Conservation (phyloP, 257 asterid genomes). For the Perilla frutescens region DNA sequence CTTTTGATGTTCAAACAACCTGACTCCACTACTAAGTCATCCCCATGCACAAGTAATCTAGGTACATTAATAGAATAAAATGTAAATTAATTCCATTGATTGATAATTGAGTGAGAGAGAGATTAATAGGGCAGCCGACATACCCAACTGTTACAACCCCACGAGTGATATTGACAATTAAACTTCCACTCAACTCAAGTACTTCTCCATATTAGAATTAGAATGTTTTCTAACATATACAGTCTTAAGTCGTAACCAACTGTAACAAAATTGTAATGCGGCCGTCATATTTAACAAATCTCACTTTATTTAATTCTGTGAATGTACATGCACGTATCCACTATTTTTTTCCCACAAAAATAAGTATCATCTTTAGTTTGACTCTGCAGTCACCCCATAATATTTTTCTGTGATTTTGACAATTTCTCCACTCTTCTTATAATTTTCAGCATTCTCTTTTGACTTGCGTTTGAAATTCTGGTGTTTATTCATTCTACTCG, state of each 20-base stretch:
- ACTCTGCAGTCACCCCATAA: neutral
- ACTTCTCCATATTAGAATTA: neutral
- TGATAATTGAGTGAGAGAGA: too few species aligned
- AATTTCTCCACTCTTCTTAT: neutral
- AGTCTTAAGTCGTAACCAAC: neutral
- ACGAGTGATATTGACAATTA: constrained; percentile 35
- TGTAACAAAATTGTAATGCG: neutral
- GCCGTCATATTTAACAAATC: neutral
- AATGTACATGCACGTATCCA: constrained; percentile 32
- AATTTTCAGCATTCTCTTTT: constrained; percentile 13
- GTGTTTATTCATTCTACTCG: neutral
- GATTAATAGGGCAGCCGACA: constrained; percentile 21
- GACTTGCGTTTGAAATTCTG: constrained; percentile 23
- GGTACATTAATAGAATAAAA: too few species aligned
- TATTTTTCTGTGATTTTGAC: neutral
- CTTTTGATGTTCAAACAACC: too few species aligned
- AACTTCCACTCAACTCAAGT: constrained; percentile 19
- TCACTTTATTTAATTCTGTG: neutral
- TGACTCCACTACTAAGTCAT: too few species aligned
- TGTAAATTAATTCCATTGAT: too few species aligned
- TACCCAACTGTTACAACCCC: constrained; percentile 12
- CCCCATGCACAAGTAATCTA: too few species aligned
- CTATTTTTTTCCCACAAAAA: neutral
- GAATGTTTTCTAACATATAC: neutral
- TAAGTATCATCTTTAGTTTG: neutral